A percentile compares a stretch with the other conserved stretches of the same genome.
These are phyloP conservation scores for Onygenales sp. DNA, from an alignment of 2,329 filamentous ascomycete species.

Conservation along the genomic window DNA sequence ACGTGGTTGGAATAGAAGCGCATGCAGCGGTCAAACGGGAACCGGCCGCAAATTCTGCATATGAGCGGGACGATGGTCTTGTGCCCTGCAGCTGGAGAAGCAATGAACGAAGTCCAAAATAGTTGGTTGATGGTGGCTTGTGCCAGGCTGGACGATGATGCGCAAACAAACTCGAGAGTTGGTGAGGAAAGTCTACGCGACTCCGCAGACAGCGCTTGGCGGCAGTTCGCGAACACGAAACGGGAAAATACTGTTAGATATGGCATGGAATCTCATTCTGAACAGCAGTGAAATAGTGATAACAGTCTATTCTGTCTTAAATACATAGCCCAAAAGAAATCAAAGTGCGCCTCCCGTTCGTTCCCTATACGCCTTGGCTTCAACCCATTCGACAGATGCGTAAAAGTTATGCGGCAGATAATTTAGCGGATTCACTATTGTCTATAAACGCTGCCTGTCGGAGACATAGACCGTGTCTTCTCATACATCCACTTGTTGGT, in stretches of 20 bases:
- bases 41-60: neutral
- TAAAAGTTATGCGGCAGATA: neutral
- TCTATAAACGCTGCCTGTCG: constrained; percentile 25
- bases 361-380: neutral
- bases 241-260: no score
- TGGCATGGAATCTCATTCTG: no score
- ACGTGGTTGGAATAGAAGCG: neutral
- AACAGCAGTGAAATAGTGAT: neutral
- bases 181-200: no score
- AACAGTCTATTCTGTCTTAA: neutral
- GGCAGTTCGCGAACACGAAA: no score
- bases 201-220: no score
- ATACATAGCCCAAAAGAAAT: neutral
- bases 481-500: constrained; percentile 97
- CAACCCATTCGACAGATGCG: neutral
- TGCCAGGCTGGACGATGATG: no score
- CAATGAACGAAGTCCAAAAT: no score
- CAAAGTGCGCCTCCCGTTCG: neutral
- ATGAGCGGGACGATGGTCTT: neutral
- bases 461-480: constrained; percentile 46
- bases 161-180: no score
- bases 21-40: neutral
- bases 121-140: no score
- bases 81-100: neutral
- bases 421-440: neutral